Evolutionary conservation across 208 protist genomes (phyloP).

Genomic region (Crithidia expoeki): DNA sequence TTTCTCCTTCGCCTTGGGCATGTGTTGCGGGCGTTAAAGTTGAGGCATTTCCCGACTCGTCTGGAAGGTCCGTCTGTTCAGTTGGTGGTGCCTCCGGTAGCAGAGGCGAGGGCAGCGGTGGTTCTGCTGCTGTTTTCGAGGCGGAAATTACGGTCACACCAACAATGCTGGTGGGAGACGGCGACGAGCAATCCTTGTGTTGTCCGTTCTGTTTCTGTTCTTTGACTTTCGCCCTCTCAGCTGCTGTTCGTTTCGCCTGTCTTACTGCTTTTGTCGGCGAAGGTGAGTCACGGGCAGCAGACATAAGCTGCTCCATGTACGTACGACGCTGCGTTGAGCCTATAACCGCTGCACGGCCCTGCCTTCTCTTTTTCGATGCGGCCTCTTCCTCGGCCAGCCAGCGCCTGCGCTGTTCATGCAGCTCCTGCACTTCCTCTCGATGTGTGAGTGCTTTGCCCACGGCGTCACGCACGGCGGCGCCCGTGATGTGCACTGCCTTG

Average conservation of each 20-base stretch:
- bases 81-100: neutral
- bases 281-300: conserved; percentile 24
- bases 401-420: conserved; percentile 7
- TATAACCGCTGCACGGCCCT: conserved; percentile 27
- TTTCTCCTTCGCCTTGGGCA: neutral
- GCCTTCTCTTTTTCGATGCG: conserved; percentile 8
- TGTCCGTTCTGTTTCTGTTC: no score
- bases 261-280: neutral
- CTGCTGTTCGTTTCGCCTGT: no score
- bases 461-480: neutral
- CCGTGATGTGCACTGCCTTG: neutral
- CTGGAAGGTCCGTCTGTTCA: no score
- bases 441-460: neutral
- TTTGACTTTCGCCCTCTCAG: no score
- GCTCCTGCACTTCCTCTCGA: neutral
- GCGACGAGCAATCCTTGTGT: neutral
- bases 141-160: neutral
- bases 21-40: no score
- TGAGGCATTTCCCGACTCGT: no score
- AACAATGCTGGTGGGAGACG: neutral
- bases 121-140: neutral
- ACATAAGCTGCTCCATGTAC: conserved; percentile 33
- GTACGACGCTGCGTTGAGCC: conserved; percentile 29
- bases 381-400: conserved; percentile 11
- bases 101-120: neutral